Conservation (phyloP, 2,329 filamentous ascomycete species). For the Ramichloridium luteum region DNA sequence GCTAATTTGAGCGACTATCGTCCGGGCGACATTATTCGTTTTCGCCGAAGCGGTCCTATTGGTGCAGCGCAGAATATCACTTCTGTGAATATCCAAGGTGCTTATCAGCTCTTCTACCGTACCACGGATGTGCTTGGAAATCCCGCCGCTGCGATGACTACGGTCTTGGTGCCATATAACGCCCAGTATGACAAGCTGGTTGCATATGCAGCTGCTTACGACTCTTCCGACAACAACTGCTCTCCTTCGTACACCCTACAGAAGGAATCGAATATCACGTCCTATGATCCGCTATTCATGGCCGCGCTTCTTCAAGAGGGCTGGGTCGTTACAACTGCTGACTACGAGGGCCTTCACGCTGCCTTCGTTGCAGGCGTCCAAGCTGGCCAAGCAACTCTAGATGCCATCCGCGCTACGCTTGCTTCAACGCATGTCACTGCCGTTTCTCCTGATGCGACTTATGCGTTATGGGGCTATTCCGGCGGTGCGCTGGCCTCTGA, state of each 20-base stretch:
- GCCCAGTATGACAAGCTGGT: conserved; percentile 7
- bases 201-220: conserved; percentile 11
- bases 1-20: conserved; percentile 2
- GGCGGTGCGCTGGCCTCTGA: conserved; percentile 40
- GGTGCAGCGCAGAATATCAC: no score
- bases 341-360: conserved; percentile 19
- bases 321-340: conserved; percentile 16
- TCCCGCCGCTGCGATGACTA: conserved; percentile 8
- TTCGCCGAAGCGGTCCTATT: conserved; percentile 1
- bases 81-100: conserved; percentile 2
- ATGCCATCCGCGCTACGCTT: conserved; percentile 20
- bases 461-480: no score
- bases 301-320: conserved; percentile 13
- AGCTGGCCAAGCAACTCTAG: conserved; percentile 18
- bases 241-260: conserved; percentile 25
- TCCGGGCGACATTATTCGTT: conserved; percentile 2
- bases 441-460: no score
- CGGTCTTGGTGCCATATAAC: conserved; percentile 9
- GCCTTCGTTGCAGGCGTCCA: conserved; percentile 16
- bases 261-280: conserved; percentile 3
- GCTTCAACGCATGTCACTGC: no score
- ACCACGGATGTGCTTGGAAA: conserved; percentile 9
- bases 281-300: conserved; percentile 5
- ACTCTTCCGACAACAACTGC: conserved; percentile 28
- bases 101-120: conserved; percentile 10